A percentile compares a stretch with the other conserved stretches of the same genome.
Conservation (phyloP, 108 stramenopile genomes). For the Aurantiochytrium sp. region DNA sequence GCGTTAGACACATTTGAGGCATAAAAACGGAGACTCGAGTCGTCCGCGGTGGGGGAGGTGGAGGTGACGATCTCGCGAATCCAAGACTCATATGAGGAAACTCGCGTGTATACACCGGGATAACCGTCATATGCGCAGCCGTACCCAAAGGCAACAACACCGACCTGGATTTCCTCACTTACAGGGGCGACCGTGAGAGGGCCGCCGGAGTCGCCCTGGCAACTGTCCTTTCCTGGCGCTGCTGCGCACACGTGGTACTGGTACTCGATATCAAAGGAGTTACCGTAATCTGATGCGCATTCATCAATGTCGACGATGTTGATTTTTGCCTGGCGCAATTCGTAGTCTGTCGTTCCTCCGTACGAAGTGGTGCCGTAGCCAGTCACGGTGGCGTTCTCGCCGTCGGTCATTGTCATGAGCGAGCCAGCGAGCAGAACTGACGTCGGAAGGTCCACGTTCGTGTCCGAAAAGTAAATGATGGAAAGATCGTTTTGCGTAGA, state of each 20-base stretch:
- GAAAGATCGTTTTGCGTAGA: background rate
- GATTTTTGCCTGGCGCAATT: background rate
- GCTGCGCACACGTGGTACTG: background rate
- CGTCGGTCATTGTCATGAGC: background rate
- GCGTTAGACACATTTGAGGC: background rate
- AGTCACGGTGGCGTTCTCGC: background rate
- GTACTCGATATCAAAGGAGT: background rate
- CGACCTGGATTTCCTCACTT: background rate
- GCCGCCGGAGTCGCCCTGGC: conserved; percentile 13
- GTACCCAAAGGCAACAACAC: background rate
- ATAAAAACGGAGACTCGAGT: background rate
- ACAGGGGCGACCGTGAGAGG: background rate
- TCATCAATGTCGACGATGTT: background rate
- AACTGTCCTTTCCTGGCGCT: background rate
- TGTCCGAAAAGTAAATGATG: background rate
- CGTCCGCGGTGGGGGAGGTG: background rate
- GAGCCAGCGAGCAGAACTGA: background rate
- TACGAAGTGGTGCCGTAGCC: background rate
- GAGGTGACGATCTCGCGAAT: background rate
- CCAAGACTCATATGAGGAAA: background rate
- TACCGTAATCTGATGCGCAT: background rate
- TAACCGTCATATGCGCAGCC: background rate
- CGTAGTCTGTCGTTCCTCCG: background rate
- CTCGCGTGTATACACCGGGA: background rate
- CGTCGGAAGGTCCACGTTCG: background rate